Conservation (phyloP, 352 stramenopile species). For the Globisporangium canariense region DNA sequence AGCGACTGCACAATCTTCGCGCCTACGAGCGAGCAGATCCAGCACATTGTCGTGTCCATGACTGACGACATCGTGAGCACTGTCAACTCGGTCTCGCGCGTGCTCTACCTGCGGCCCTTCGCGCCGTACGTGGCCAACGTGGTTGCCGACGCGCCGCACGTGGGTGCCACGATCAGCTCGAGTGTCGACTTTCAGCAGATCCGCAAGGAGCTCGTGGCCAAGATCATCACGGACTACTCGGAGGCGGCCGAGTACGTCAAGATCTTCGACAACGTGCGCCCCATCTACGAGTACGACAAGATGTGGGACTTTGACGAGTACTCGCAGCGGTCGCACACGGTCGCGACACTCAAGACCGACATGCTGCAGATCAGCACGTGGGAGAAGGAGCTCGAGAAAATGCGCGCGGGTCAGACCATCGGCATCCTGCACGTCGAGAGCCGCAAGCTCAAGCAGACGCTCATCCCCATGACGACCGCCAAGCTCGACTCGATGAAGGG, state of each 20-base stretch:
- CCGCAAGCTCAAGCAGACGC: conserved; percentile 89
- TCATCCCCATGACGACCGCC: conserved; percentile 91
- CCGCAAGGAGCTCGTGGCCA: conserved; percentile 70
- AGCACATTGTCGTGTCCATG: conserved; percentile 85
- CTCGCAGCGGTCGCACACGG: conserved; percentile 73
- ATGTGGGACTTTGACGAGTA: conserved; percentile 90
- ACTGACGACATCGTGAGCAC: conserved; percentile 88
- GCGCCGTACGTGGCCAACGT: conserved; percentile 66
- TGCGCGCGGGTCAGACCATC: conserved; percentile 89
- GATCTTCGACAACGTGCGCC: conserved; percentile 90
- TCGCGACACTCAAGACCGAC: conserved; percentile 84
- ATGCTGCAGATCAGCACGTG: conserved; percentile 91
- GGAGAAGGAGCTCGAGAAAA: conserved; percentile 94
- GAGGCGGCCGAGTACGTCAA: conserved; percentile 89
- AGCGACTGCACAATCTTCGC: conserved; percentile 77
- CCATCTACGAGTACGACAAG: conserved; percentile 91
- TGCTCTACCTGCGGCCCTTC: conserved; percentile 89
- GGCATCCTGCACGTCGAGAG: conserved; percentile 93
- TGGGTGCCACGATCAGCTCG: conserved; percentile 69
- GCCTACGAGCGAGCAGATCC: conserved; percentile 87
- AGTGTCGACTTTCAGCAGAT: conserved; percentile 77
- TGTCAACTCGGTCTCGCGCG: conserved; percentile 84
- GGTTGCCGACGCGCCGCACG: conserved; percentile 68
- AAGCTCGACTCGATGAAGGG: conserved; percentile 93
- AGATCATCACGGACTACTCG: conserved; percentile 85